A percentile compares a stretch with the other conserved stretches of the same genome.
phyloP scores from a whole-genome alignment of 1,284 basidiomycete genomes.

The Leccinum cinnamomeum region DNA sequence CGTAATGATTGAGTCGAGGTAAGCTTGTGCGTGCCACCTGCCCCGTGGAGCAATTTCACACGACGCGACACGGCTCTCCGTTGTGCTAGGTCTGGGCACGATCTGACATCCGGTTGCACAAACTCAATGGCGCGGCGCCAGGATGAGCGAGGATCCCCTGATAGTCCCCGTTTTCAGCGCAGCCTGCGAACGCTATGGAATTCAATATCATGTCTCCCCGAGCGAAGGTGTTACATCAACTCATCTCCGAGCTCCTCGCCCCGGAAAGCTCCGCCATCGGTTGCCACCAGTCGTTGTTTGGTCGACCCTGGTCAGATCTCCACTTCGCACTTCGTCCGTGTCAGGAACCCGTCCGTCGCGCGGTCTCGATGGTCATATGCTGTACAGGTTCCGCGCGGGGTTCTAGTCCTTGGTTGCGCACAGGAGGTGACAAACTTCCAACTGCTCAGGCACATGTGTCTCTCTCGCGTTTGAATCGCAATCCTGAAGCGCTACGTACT shows the following conservation, averaged over 20 bases:
- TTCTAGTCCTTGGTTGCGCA: neutral
- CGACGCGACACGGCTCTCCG: neutral
- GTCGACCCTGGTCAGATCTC: neutral
- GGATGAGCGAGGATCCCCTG: neutral
- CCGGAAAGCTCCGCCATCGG: neutral
- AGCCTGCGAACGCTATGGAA: neutral
- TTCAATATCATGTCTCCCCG: neutral
- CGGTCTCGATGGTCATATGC: neutral
- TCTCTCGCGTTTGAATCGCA: neutral
- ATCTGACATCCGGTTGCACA: neutral
- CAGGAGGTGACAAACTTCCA: neutral
- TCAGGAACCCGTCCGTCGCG: neutral
- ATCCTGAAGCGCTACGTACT: neutral
- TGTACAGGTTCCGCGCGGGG: neutral
- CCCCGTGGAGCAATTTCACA: neutral
- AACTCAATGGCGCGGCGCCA: neutral
- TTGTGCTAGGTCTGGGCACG: neutral
- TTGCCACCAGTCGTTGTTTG: neutral
- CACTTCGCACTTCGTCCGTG: neutral
- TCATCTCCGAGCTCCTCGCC: neutral
- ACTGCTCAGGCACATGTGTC: neutral
- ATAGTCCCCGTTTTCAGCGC: neutral
- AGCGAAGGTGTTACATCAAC: neutral
- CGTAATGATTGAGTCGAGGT: neutral
- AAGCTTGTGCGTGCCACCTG: neutral